Evolutionary conservation across 148 eudicot genomes (phyloP), one percentile per base, ranked within the genome.

Genomic region (Salicornia ramosissima): DNA sequence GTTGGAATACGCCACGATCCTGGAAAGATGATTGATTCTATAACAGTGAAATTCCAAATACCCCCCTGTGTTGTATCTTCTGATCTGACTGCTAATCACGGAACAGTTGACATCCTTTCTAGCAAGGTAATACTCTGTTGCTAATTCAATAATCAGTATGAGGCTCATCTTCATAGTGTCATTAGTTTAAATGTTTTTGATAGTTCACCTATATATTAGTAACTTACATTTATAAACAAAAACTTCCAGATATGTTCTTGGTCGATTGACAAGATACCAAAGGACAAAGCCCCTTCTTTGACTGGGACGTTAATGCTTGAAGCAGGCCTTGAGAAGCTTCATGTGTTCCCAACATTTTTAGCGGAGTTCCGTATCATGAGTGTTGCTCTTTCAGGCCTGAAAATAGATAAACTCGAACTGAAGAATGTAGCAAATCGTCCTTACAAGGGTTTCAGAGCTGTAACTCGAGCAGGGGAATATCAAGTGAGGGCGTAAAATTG

Each of bases 371-470:
- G 79, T 67, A 88, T 90, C 10, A 93, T 88, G 95, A 96, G 95
- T 8, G 84, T 84, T 70, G 98, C 96, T 69, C 90, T 93, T 24
- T 94, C 98, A 2, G 98, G 96, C 50, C 75, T 94, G 63, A 81
- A 86, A 71, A 86, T 90, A 24, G 90, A 87, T 67, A 88, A 85
- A 55, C 70, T 94, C 56, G 92, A 94, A 68, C 71, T 86, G 53
- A 83, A 80, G 75, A 94, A 90, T 61, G 70, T 83, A 16, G 82
- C 85, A 46, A 79, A 85, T 68, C 90, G 88, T 28, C 90, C 90
- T 64, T 87, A 84, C 83, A 94, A 94, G 78, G 96, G 97, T 18
- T 94, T 94, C 55, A 86, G 92, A 75, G 98, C 96, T 72, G 86
- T 81, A 25, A 90, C 96, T 26, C 82, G 79, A 49, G 92, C 84